phyloP scores from a whole-genome alignment of 2,329 filamentous ascomycete species.

The Emmonsiellopsis sp. region DNA sequence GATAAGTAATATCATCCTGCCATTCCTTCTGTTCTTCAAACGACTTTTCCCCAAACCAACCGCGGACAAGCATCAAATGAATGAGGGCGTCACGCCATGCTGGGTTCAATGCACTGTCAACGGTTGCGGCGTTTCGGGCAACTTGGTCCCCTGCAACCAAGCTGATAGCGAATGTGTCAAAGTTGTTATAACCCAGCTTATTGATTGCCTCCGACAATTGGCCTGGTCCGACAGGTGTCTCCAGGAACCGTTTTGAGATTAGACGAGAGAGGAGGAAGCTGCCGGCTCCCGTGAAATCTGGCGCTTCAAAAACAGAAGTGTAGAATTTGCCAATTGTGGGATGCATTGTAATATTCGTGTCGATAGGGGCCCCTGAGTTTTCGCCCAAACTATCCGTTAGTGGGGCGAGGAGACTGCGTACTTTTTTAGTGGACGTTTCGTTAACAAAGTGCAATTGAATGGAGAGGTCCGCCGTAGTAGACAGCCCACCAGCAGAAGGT shows the following conservation, averaged over 20 bases:
- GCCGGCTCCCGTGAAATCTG: background rate
- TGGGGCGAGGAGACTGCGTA: background rate
- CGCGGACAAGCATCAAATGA: background rate
- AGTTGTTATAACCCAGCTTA: conserved; percentile 13
- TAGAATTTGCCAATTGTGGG: background rate
- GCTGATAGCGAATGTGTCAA: conserved; percentile 16
- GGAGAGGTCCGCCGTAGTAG: background rate
- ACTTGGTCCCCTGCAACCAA: conserved; percentile 28
- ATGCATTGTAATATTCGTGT: background rate
- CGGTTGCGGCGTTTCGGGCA: conserved; percentile 26
- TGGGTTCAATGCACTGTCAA: conserved; percentile 15
- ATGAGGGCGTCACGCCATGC: background rate
- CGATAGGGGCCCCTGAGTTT: background rate
- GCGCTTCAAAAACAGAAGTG: background rate
- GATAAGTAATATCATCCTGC: background rate
- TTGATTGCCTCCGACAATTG: conserved; percentile 30
- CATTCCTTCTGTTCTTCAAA: background rate
- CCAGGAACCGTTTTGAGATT: conserved; percentile 23
- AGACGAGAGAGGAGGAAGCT: conserved; percentile 19
- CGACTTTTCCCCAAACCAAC: background rate
- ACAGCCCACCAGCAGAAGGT: background rate
- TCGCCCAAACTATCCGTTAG: background rate
- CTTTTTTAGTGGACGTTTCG: background rate
- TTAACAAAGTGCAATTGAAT: background rate
- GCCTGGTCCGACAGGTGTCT: conserved; percentile 13